These are phyloP conservation scores for Seminavis robusta DNA, from an alignment of 108 stramenopile species.

Conservation along the genomic window DNA sequence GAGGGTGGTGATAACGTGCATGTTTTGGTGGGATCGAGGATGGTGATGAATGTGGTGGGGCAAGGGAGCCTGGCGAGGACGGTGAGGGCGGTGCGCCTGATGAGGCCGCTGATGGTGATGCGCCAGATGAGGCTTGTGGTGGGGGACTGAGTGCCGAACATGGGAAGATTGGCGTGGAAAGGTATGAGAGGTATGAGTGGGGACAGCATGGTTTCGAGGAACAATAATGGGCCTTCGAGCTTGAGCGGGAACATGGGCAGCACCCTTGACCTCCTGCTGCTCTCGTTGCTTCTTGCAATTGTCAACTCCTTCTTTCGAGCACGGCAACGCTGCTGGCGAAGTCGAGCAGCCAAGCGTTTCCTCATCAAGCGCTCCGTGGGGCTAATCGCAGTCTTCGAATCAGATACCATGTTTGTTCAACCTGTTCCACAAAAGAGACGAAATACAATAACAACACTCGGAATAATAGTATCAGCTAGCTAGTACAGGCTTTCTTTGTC, in stretches of 20 bases:
- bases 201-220: not conserved
- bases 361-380: constrained; percentile 4
- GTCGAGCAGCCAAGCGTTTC: constrained; percentile 11
- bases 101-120: not conserved
- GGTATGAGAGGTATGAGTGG: not conserved
- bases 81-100: not conserved
- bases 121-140: not conserved
- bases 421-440: too few relatives aligned
- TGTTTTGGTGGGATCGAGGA: not conserved
- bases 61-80: not conserved
- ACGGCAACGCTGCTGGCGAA: constrained; percentile 18
- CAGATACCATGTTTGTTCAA: too few relatives aligned
- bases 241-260: not conserved
- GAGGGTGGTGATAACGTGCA: not conserved
- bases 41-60: not conserved
- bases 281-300: not conserved
- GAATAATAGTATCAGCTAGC: too few relatives aligned
- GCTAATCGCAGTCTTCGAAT: too few relatives aligned
- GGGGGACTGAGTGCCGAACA: not conserved
- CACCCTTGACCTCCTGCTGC: not conserved
- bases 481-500: too few relatives aligned
- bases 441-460: too few relatives aligned
- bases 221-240: not conserved
- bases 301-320: constrained; percentile 3
- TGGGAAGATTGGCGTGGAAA: not conserved